Evolutionary conservation across 345 rosid species (phyloP), one percentile per base, ranked within the genome.

Genomic region (Pistacia vera): DNA sequence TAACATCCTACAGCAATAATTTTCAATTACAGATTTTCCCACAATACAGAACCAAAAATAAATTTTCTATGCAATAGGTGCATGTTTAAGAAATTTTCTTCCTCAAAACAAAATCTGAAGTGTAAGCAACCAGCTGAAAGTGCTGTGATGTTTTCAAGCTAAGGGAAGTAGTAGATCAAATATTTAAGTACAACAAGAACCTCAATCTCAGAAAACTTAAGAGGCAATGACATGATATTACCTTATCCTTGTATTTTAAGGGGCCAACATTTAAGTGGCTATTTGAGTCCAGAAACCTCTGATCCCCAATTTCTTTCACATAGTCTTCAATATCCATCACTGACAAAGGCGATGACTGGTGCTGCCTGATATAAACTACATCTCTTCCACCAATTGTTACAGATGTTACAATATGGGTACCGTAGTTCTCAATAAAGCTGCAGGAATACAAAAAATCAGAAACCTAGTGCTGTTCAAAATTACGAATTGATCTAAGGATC

Each of bases 321-420:
- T 92, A 96, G 86, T 86, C 85, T 77, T 93, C 95, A 60, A 93
- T 91, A 69, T 93, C 98, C 17, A 83, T 75, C 52, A 52, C 81
- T 11, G 89, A 84, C 74, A 93, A 85, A 66, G 97, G 88, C 69
- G 97, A 96, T 64, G 92, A 90, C 78, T 92, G 97, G 77, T 93
- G 99, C 84, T 93, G 98, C 87, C 93, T 88, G 74, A 96, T 83
- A 72, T 93, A 96, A 74, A 96, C 97, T 25, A 93, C 93, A 77
- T 96, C 99, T 82, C 98, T 88, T 83, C 99, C 99, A 81, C 98
- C 99, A 70, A 96, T 84, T 56, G 94, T 90, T 78, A 92, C 93
- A 16, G 99, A 92, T 48, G 98, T 93, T 77, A 96, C 95, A 58
- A 93, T 85, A 81, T 93, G 98, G 48, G 98, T 96, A 7, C 91